Conservation (phyloP, 2,329 filamentous ascomycete species). For the Xylariaceae sp. region DNA sequence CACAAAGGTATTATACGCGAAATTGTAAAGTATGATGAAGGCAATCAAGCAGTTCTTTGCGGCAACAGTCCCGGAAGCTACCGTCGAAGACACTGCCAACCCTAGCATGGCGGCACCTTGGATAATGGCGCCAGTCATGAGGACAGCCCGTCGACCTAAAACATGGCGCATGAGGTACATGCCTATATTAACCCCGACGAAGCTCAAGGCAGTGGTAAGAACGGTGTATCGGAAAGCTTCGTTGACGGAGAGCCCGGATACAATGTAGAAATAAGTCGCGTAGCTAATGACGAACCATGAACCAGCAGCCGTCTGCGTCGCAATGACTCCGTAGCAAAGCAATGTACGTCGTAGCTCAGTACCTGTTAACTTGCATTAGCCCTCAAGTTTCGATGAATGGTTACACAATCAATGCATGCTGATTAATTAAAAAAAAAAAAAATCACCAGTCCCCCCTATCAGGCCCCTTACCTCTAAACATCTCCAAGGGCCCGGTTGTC, state of each 20-base stretch:
- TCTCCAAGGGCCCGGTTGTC: constrained; percentile 34
- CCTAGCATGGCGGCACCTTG: constrained; percentile 44
- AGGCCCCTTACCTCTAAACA: constrained; percentile 30
- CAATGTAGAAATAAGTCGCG: constrained; percentile 45
- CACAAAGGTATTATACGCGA: constrained; percentile 37
- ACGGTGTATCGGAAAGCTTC: constrained; percentile 47
- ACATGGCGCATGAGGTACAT: constrained; percentile 46
- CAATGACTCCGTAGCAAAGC: constrained; percentile 46
- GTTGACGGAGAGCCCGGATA: constrained; percentile 37
- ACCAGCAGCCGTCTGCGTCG: constrained; percentile 41
- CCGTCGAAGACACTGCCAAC: constrained; percentile 34
- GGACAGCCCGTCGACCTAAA: constrained; percentile 42
- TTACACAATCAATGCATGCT: background rate
- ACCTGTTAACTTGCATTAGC: constrained; percentile 26
- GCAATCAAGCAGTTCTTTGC: constrained; percentile 34
- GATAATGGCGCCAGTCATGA: constrained; percentile 42
- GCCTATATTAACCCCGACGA: constrained; percentile 45
- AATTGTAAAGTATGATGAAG: constrained; percentile 33
- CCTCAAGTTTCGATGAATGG: background rate
- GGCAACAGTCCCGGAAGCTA: constrained; percentile 24
- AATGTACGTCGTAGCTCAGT: constrained; percentile 46
- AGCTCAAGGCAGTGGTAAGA: constrained; percentile 47
- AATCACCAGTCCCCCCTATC: too few species aligned
- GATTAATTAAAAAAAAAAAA: background rate
- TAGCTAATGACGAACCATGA: constrained; percentile 50